These are phyloP conservation scores for Pseudophaeomoniella oleicola DNA, from an alignment of 2,329 filamentous ascomycete genomes.

Conservation along the genomic window DNA sequence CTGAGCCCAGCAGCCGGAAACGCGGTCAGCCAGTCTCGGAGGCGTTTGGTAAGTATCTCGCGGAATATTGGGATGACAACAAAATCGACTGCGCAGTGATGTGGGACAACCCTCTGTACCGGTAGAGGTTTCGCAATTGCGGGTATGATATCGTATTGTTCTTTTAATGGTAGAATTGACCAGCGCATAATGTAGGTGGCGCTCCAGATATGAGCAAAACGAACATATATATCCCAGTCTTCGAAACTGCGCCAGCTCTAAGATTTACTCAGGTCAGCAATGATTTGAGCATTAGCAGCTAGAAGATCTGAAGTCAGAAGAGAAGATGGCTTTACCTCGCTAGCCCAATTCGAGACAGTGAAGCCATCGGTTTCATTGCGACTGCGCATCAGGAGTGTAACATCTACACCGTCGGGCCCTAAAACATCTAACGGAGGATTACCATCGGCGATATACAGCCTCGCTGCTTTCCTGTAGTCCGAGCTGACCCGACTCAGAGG, in stretches of 20 bases:
- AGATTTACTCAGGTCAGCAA: too few species aligned
- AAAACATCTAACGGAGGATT: background rate
- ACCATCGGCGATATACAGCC: background rate
- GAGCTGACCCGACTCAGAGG: slow-evolving; percentile 3
- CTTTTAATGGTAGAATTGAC: slow-evolving; percentile 1
- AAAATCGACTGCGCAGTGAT: slow-evolving; percentile 4
- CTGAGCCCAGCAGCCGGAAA: background rate
- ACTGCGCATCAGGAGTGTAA: slow-evolving; percentile 2
- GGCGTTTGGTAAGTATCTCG: background rate
- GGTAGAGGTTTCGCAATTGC: slow-evolving; percentile 2
- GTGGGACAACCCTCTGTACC: slow-evolving; percentile 2
- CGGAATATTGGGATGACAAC: slow-evolving; percentile 1
- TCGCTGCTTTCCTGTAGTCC: slow-evolving; percentile 2
- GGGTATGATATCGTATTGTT: slow-evolving; percentile 3
- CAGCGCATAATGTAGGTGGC: slow-evolving; percentile 4
- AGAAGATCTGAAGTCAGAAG: too few species aligned
- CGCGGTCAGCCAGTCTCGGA: slow-evolving; percentile 1
- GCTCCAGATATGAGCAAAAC: slow-evolving; percentile 2
- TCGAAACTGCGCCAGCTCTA: slow-evolving; percentile 4
- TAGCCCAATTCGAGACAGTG: slow-evolving; percentile 1
- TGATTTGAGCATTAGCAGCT: too few species aligned
- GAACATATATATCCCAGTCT: slow-evolving; percentile 4
- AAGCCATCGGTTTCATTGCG: slow-evolving; percentile 1
- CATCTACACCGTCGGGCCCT: slow-evolving; percentile 1
- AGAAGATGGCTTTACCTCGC: slow-evolving; percentile 2